Conservation (phyloP, 169 alveolate genomes). For the Plasmodium adleri region DNA sequence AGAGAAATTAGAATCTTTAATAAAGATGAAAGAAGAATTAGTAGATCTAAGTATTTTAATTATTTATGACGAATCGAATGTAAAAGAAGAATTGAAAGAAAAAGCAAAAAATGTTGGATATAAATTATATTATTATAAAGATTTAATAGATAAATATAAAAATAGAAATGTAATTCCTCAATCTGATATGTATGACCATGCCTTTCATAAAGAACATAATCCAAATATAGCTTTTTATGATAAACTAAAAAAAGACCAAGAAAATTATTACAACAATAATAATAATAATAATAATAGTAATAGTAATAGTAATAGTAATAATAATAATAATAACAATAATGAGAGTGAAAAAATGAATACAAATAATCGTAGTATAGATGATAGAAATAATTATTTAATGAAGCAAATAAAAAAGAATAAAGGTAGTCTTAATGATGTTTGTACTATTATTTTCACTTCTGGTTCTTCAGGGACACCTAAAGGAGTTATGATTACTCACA, state of each 20-base stretch:
- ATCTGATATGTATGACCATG: background rate
- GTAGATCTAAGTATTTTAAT: slow-evolving; percentile 68
- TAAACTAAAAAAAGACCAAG: background rate
- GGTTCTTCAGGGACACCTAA: slow-evolving; percentile 98
- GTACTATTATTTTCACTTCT: slow-evolving; percentile 70
- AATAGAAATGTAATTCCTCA: slow-evolving; percentile 59
- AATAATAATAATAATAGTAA: background rate
- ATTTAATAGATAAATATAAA: slow-evolving; percentile 58
- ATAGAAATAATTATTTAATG: background rate
- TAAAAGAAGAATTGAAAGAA: slow-evolving; percentile 39
- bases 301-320: background rate
- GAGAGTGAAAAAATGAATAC: slow-evolving; percentile 1
- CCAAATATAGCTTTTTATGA: background rate
- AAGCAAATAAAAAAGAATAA: slow-evolving; percentile 17
- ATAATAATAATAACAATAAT: background rate
- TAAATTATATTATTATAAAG: slow-evolving; percentile 64
- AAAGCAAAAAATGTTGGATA: slow-evolving; percentile 48
- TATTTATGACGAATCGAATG: slow-evolving; percentile 76
- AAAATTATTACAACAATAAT: background rate
- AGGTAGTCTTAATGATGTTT: slow-evolving; percentile 19
- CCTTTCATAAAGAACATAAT: slow-evolving; percentile 3
- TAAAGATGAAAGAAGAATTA: slow-evolving; percentile 48
- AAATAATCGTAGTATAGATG: background rate
- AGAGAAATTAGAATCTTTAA: slow-evolving; percentile 76
- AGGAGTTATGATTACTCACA: slow-evolving; percentile 95